Evolutionary conservation across 2,329 filamentous ascomycete species (phyloP), one percentile per base, ranked within the genome.

Genomic region (Metarhizium guizhouense): DNA sequence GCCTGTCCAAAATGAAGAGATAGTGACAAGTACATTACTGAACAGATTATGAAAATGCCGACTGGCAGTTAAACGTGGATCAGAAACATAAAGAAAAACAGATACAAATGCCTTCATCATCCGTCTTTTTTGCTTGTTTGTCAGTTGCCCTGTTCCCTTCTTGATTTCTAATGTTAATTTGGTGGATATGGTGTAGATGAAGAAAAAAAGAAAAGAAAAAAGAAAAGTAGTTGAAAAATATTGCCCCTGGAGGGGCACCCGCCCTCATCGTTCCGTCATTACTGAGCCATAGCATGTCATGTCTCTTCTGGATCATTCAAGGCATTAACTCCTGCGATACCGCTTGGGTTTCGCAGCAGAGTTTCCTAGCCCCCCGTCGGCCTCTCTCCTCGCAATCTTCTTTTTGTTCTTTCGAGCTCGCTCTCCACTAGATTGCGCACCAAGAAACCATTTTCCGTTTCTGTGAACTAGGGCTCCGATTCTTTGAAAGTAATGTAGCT

Each of bases 381-480:
- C 43, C 16, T 36, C 10, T 16, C n/a, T 13, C 36, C 16, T 53
- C 1, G 29, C 34, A 14, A 52, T 53, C 45, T 55, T 57, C 49
- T 43, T 54, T 40, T 57, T 57, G 51, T 57, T 57, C n/a, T 16
- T 30, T 29, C 42, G 50, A 3, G 51, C 47, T 29, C 53, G 50
- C 48, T 57, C 48, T 16, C 51, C 47, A 40, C 53, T 53, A 13
- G 53, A 55, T 30, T 57, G 50, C 30, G 34, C 8, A 11, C 54
- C 53, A 7, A 57, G 51, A 61, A 77, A 76, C 13, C 61, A 54
- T 0, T 76, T 68, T 0, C 55, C 53, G 1, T 60, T 56, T 58
- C 67, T 65, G 38, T 63, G 52, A 10, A 60, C 60, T 3, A 57
- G 58, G 18, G 64, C 73, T 0, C 50, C 51, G 4, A 55, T 13